phyloP scores from a whole-genome alignment of 2,329 filamentous ascomycete species.

The Dryadomyces quercus-mongolicae region DNA sequence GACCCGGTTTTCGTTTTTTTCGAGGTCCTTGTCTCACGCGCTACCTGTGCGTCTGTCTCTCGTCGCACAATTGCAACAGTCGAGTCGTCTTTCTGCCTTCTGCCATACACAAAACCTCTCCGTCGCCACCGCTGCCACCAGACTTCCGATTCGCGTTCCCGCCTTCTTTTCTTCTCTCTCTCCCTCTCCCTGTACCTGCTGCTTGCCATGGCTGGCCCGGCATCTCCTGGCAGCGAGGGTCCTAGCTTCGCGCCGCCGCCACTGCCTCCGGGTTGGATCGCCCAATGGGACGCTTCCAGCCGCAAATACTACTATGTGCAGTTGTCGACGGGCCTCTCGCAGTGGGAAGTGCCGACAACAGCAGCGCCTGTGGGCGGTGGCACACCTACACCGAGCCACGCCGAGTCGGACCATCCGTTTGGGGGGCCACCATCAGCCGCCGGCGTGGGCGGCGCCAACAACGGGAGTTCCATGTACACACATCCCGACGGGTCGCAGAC shows the following conservation, averaged over 20 bases:
- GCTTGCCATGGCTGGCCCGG: constrained; percentile 40
- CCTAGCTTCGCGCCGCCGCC: constrained; percentile 47
- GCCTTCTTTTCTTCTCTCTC: background rate
- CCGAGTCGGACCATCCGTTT: constrained; percentile 48
- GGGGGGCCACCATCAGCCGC: constrained; percentile 19
- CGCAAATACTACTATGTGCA: constrained; percentile 63
- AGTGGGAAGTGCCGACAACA: constrained; percentile 61
- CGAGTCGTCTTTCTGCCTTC: too few species aligned
- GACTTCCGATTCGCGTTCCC: background rate
- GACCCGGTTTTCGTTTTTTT: too few species aligned
- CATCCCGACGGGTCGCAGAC: constrained; percentile 52
- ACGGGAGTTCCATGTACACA: constrained; percentile 33
- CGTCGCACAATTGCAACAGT: too few species aligned
- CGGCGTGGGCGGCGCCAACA: constrained; percentile 9
- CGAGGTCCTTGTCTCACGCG: too few species aligned
- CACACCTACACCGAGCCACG: constrained; percentile 38
- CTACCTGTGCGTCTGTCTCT: too few species aligned
- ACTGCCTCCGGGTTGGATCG: constrained; percentile 55
- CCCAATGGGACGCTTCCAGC: constrained; percentile 53
- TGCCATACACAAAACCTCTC: too few species aligned
- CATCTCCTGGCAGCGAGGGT: constrained; percentile 45
- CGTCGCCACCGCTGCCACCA: too few species aligned
- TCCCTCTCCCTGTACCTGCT: background rate
- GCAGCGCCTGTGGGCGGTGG: constrained; percentile 46
- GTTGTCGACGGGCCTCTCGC: constrained; percentile 57